A percentile compares a stretch with the other conserved stretches of the same genome.
Conservation (phyloP, 257 asterid species). For the Scutellaria galericulata region DNA sequence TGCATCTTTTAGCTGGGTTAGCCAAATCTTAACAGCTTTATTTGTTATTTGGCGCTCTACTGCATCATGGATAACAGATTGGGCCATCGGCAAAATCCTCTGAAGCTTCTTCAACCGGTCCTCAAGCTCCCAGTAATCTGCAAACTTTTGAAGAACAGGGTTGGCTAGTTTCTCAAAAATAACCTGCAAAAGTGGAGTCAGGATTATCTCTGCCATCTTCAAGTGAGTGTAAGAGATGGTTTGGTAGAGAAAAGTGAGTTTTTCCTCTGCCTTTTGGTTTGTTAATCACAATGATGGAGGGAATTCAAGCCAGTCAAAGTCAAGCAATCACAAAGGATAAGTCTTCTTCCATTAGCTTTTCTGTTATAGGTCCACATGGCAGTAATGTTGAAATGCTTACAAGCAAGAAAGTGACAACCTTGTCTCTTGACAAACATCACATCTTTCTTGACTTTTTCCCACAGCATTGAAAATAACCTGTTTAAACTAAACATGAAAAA, state of each 20-base stretch:
- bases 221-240: conserved; percentile 11
- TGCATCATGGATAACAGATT: conserved; percentile 32
- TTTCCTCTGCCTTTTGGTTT: too few species aligned
- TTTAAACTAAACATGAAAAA: not conserved
- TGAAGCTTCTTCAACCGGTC: conserved; percentile 29
- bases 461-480: not conserved
- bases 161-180: conserved; percentile 35
- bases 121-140: conserved; percentile 15
- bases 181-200: conserved; percentile 37
- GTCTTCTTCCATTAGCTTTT: not conserved
- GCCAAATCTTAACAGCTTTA: conserved; percentile 29
- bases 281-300: not conserved
- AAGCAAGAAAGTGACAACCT: conserved; percentile 10
- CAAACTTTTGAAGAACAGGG: conserved; percentile 27
- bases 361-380: not conserved
- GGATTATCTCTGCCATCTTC: conserved; percentile 35
- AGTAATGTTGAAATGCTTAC: not conserved
- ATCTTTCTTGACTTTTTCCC: not conserved
- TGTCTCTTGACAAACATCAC: not conserved
- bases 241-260: not conserved
- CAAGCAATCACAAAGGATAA: not conserved
- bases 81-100: conserved; percentile 21
- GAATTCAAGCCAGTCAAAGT: not conserved
- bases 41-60: conserved; percentile 32
- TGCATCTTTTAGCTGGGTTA: conserved; percentile 26